Percentiles rank a stretch among this genome's conserved stretches.
These are phyloP conservation scores for Penicillium cinerascens DNA, from an alignment of 495 filamentous ascomycete species.

Conservation along the genomic window DNA sequence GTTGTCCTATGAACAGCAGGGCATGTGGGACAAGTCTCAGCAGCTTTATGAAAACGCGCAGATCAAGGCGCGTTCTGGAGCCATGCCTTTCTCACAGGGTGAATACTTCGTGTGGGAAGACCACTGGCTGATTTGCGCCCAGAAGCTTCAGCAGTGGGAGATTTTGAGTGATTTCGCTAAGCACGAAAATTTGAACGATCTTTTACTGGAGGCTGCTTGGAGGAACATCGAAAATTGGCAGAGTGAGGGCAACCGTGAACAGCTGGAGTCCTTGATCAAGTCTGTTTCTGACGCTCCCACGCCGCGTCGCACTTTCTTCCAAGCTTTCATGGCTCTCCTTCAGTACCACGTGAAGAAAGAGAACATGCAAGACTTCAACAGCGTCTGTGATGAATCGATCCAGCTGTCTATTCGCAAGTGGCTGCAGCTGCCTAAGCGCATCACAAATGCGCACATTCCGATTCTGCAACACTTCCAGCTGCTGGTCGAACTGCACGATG, in stretches of 20 bases:
- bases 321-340: constrained; percentile 93
- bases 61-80: constrained; percentile 91
- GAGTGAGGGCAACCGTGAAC: constrained; percentile 76
- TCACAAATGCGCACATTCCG: constrained; percentile 94
- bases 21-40: constrained; percentile 99
- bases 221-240: constrained; percentile 91
- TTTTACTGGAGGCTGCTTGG: constrained; percentile 94
- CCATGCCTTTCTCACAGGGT: constrained; percentile 88
- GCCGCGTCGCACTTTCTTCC: constrained; percentile 89
- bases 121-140: constrained; percentile 95
- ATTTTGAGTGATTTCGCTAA: constrained; percentile 97
- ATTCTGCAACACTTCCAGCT: constrained; percentile 97
- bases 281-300: constrained; percentile 96
- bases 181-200: constrained; percentile 96
- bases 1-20: constrained; percentile 95
- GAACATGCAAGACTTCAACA: constrained; percentile 71
- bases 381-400: constrained; percentile 91
- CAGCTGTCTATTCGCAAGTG: constrained; percentile 96
- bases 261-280: constrained; percentile 86
- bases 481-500: constrained; percentile 96
- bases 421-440: constrained; percentile 89
- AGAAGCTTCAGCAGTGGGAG: constrained; percentile 99
- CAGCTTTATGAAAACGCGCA: constrained; percentile 93
- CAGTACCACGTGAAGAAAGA: constrained; percentile 90
- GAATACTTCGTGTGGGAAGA: constrained; percentile 99